phyloP scores from a whole-genome alignment of 2,329 filamentous ascomycete species.

The Paraconiothyrium brasiliense region DNA sequence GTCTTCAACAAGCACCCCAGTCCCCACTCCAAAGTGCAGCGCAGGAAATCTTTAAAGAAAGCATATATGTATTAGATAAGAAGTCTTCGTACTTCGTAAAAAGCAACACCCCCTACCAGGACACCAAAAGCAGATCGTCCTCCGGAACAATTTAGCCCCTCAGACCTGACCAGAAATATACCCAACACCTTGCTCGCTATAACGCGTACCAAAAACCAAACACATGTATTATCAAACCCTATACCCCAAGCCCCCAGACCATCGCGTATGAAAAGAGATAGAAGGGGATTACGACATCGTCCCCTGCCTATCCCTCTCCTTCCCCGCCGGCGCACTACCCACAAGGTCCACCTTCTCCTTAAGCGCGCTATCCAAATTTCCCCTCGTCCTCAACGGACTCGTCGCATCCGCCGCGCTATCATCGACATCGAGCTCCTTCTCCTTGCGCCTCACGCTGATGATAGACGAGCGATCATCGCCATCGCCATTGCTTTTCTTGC shows the following conservation, averaged over 20 bases:
- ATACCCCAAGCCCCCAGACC: background rate
- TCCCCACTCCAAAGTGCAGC: too few species aligned
- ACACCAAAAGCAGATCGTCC: background rate
- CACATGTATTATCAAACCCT: background rate
- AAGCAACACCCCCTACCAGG: background rate
- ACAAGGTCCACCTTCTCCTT: conserved; percentile 34
- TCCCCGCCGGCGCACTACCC: conserved; percentile 41
- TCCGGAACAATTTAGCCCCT: conserved; percentile 5
- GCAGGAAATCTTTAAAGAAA: too few species aligned
- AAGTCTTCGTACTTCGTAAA: too few species aligned
- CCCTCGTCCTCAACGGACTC: conserved; percentile 44
- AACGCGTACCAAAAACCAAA: conserved; percentile 1
- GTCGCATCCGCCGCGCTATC: conserved; percentile 53
- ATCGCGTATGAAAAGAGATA: background rate
- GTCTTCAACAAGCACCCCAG: too few species aligned
- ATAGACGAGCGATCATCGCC: conserved; percentile 39
- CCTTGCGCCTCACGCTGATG: conserved; percentile 35
- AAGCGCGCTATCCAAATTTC: conserved; percentile 40
- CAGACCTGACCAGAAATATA: background rate
- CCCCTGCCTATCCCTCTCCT: conserved; percentile 38
- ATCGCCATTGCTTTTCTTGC: conserved; percentile 35
- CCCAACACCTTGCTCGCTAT: conserved; percentile 9
- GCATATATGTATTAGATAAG: too few species aligned
- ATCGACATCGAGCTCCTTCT: conserved; percentile 52
- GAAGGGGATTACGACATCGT: conserved; percentile 33